phyloP scores from a whole-genome alignment of 2,329 filamentous ascomycete species.

The Venturia oleaginea region DNA sequence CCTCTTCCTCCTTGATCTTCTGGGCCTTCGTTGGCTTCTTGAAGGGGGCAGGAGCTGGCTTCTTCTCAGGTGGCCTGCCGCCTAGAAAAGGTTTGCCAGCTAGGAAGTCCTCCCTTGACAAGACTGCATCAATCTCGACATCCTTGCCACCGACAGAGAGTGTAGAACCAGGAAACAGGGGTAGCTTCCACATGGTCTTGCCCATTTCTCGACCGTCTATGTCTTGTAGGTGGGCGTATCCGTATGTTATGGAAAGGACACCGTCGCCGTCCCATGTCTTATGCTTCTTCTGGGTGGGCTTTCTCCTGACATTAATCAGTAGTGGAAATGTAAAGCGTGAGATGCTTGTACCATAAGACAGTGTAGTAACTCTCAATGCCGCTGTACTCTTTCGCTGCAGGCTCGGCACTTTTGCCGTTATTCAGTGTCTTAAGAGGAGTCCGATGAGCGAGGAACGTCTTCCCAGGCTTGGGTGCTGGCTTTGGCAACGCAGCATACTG shows the following conservation, averaged over 20 bases:
- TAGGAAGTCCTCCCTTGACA: slow-evolving; percentile 51
- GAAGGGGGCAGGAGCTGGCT: slow-evolving; percentile 14
- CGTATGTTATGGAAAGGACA: slow-evolving; percentile 48
- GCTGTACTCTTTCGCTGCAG: background rate
- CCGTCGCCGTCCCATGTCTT: slow-evolving; percentile 73
- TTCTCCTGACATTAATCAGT: slow-evolving; percentile 43
- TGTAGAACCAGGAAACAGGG: slow-evolving; percentile 49
- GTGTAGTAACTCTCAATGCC: slow-evolving; percentile 13
- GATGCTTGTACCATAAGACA: slow-evolving; percentile 10
- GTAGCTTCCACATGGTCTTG: slow-evolving; percentile 44
- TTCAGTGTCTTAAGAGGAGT: background rate
- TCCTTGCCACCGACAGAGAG: slow-evolving; percentile 59
- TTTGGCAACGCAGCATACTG: slow-evolving; percentile 6
- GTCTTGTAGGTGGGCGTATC: slow-evolving; percentile 53
- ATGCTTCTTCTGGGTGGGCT: slow-evolving; percentile 62
- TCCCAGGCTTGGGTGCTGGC: background rate
- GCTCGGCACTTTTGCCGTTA: background rate
- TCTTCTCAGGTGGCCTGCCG: slow-evolving; percentile 15
- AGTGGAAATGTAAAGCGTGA: background rate
- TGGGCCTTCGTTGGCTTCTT: slow-evolving; percentile 8
- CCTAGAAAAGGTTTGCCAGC: slow-evolving; percentile 38
- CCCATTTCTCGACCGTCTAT: slow-evolving; percentile 55
- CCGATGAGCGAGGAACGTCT: slow-evolving; percentile 11
- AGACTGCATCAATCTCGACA: slow-evolving; percentile 55
- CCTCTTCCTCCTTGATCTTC: background rate